Evolutionary conservation across 345 rosid species (phyloP), one percentile per base, ranked within the genome.

Genomic region (Bretschneidera sinensis): DNA sequence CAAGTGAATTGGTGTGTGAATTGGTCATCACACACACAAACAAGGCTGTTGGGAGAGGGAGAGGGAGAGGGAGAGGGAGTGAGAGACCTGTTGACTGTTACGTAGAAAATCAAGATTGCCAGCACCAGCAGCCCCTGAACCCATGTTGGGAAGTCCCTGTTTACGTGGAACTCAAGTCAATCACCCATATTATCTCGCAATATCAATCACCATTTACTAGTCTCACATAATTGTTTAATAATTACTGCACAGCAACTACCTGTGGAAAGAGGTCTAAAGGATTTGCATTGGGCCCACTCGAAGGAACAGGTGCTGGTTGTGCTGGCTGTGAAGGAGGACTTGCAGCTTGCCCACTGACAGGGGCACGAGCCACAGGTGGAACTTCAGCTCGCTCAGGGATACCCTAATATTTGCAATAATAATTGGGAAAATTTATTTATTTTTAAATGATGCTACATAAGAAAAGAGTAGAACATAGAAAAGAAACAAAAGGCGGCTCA

Each of bases 221-320:
- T 39, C 45, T 7, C 45, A 11, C 45, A 39, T 11, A 39, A 11
- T 7, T 14, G 45, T 7, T 39, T 13, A 39, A 43, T 6, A 51
- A 45, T 56, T 21, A 55, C 64, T 19, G 50, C 16, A 47, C 9
- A 60, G 34, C 22, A 61, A 64, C 34, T 69, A 86, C 98, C 95
- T 86, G 95, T 17, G 98, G 98, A 71, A 91, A 91, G 70, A 91
- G 83, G 75, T 91, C 85, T 51, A 91, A 71, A 62, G 98, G 96
- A 75, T 86, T 81, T 11, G 95, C 87, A 85, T 88, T 91, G 56
- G 98, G 98, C 22, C 92, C 95, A 59, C 72, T 62, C 6, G 87
- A 25, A 47, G 90, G 74, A 70, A 59, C 72, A 28, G 87, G 63
- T 43, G 79, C 64, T n/a, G 84, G 73, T 59, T 77, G 85, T 47